Evolutionary conservation across 1,139 yeast species (phyloP).

Genomic region (Sugiyamaella paludigena): DNA sequence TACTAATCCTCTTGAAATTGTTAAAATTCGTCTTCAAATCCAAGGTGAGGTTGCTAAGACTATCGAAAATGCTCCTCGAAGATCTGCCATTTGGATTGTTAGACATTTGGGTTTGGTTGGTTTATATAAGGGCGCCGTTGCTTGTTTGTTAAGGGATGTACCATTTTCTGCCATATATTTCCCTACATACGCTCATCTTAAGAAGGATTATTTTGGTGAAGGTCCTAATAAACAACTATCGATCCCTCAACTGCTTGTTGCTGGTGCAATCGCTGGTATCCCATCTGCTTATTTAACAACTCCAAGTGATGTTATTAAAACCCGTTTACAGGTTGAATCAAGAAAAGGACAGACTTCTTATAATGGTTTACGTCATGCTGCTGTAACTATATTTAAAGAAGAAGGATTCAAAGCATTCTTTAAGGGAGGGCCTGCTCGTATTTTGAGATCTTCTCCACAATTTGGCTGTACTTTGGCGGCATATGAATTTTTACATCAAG

Average conservation of each 20-base stretch:
- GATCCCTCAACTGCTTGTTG: slow-evolving; percentile 76
- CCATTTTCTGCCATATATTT: slow-evolving; percentile 97
- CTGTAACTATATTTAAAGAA: slow-evolving; percentile 66
- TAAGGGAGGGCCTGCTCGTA: slow-evolving; percentile 96
- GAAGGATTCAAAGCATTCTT: slow-evolving; percentile 83
- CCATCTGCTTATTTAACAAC: slow-evolving; percentile 97
- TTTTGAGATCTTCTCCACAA: slow-evolving; percentile 93
- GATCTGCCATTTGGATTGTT: slow-evolving; percentile 71
- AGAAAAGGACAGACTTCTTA: slow-evolving; percentile 75
- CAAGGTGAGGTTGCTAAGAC: slow-evolving; percentile 66
- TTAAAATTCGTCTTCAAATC: slow-evolving; percentile 90
- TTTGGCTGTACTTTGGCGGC: slow-evolving; percentile 97
- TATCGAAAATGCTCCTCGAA: slow-evolving; percentile 38
- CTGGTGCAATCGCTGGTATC: slow-evolving; percentile 97
- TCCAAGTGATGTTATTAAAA: slow-evolving; percentile 94
- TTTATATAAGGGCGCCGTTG: slow-evolving; percentile 85
- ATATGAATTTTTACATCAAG: slow-evolving; percentile 74
- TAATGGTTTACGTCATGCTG: slow-evolving; percentile 74
- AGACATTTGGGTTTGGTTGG: slow-evolving; percentile 80
- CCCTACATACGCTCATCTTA: slow-evolving; percentile 94
- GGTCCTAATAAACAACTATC: slow-evolving; percentile 69
- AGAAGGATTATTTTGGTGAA: slow-evolving; percentile 75
- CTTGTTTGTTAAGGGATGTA: slow-evolving; percentile 91
- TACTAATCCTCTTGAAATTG: slow-evolving; percentile 95
- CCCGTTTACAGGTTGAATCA: slow-evolving; percentile 86